Conservation (phyloP, 176 grass and related monocot species). For the bread wheat (Triticum aestivum) region DNA sequence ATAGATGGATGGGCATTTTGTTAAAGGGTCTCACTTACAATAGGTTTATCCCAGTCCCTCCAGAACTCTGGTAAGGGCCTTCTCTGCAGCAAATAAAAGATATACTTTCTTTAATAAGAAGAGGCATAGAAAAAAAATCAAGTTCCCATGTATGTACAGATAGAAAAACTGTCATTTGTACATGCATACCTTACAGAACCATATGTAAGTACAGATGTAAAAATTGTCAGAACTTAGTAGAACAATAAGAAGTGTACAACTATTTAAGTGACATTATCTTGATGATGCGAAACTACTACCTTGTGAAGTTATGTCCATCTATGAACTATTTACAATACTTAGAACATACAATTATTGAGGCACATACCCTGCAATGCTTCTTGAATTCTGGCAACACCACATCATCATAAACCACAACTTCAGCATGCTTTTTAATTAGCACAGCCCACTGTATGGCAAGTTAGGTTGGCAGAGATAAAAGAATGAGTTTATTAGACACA, state of each 20-base stretch:
- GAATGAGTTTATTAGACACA: background rate
- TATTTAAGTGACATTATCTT: background rate
- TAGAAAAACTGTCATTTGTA: background rate
- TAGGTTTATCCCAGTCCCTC: conserved; percentile 87
- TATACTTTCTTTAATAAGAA: conserved; percentile 15
- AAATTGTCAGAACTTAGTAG: background rate
- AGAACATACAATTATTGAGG: conserved; percentile 18
- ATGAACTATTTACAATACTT: conserved; percentile 16
- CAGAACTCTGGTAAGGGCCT: conserved; percentile 94
- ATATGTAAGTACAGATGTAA: background rate
- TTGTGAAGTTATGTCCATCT: background rate
- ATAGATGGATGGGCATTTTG: background rate
- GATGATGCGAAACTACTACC: background rate
- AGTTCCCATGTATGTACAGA: background rate
- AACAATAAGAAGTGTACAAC: background rate
- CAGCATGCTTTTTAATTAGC: conserved; percentile 93
- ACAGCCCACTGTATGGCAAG: conserved; percentile 71
- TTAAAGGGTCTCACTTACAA: conserved; percentile 71
- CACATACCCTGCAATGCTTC: conserved; percentile 86
- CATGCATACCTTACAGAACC: background rate
- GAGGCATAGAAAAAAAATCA: background rate
- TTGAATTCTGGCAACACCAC: conserved; percentile 73
- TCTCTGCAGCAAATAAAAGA: conserved; percentile 60
- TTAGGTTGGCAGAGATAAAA: conserved; percentile 12
- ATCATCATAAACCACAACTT: conserved; percentile 77